Percentiles rank a stretch among this genome's conserved stretches.
Conservation (phyloP, 1,139 yeast species). For the Suhomyces bolitotheri region DNA sequence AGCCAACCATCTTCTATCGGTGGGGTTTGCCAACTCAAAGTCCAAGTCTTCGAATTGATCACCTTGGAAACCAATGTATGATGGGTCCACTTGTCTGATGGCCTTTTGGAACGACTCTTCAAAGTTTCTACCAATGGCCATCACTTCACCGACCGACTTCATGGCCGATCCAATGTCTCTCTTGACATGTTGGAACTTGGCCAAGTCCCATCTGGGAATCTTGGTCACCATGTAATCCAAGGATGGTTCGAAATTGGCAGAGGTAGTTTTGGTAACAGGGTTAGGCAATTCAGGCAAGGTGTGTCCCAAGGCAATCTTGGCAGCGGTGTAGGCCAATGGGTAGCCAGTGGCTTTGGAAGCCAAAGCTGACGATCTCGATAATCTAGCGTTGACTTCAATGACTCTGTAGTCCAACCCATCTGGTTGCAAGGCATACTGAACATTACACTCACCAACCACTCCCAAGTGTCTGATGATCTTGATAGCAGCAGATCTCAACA, state of each 20-base stretch:
- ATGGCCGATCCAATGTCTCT: conserved; percentile 92
- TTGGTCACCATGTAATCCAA: conserved; percentile 95
- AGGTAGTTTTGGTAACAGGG: conserved; percentile 94
- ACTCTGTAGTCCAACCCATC: conserved; percentile 94
- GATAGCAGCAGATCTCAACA: conserved; percentile 96
- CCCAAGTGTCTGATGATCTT: conserved; percentile 97
- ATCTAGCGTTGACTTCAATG: conserved; percentile 95
- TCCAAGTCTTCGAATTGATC: conserved; percentile 78
- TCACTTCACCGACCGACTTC: conserved; percentile 99
- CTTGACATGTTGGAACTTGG: conserved; percentile 92
- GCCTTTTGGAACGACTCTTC: conserved; percentile 99
- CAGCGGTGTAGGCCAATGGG: conserved; percentile 98
- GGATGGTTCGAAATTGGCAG: conserved; percentile 96
- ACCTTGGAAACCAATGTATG: conserved; percentile 90
- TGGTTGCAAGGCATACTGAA: conserved; percentile 95
- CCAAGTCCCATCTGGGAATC: conserved; percentile 97
- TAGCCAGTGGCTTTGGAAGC: conserved; percentile 99
- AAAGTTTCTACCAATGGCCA: conserved; percentile 97
- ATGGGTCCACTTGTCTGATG: conserved; percentile 93
- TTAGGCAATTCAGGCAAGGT: conserved; percentile 94
- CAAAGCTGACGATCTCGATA: conserved; percentile 94
- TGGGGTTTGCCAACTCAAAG: conserved; percentile 79
- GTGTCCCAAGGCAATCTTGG: conserved; percentile 92
- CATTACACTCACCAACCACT: conserved; percentile 98
- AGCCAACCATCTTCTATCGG: conserved; percentile 98